Evolutionary conservation across 306 rosid species (phyloP), one percentile per base, ranked within the genome.

Genomic region (Hippophae rhamnoides): DNA sequence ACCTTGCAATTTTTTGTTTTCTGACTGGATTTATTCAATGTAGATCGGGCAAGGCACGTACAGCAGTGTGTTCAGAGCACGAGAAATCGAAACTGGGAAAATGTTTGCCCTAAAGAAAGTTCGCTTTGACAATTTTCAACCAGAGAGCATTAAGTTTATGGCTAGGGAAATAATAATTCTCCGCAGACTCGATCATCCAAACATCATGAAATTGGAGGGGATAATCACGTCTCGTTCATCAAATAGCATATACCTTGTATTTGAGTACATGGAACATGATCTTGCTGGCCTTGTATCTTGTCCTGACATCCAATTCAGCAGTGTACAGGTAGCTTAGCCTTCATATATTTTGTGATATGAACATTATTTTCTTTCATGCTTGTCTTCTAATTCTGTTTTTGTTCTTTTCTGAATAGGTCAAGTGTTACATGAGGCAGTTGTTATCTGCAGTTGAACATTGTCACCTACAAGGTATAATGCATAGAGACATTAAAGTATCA

Each of bases 41-140:
- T 66, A 92, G 99, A 86, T 93, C 65, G 99, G 99, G 54, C 99
- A 93, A 86, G 99, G 99, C 52, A 93, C 99, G 23, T 93, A 93
- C 71, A 93, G 99, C 80, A 88, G 97, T 63, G 99, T 93, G 51
- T 93, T 93, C 54, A 77, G 84, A 52, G 99, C 99, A 5, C 88
- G 94, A 5, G 82, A 88, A 75, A 86, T 93, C 25, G 94, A 79
- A 71, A 78, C 78, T 6, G 97, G 97, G 66, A 88, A 60, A 75
- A 76, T 93, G 76, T 78, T 82, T 71, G 99, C 99, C 25, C 64
- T 93, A 52, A 93, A 93, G 85, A 93, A 93, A 77, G 99, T 93
- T 63, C 88, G 95, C 3, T 82, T 93, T 63, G 99, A 93, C 67
- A 93, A 80, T 72, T 84, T 63, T 57, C 99, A 93, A 67, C 81